Evolutionary conservation across 768 basidiomycete species (phyloP).

Genomic region (Hemileccinum impolitum): DNA sequence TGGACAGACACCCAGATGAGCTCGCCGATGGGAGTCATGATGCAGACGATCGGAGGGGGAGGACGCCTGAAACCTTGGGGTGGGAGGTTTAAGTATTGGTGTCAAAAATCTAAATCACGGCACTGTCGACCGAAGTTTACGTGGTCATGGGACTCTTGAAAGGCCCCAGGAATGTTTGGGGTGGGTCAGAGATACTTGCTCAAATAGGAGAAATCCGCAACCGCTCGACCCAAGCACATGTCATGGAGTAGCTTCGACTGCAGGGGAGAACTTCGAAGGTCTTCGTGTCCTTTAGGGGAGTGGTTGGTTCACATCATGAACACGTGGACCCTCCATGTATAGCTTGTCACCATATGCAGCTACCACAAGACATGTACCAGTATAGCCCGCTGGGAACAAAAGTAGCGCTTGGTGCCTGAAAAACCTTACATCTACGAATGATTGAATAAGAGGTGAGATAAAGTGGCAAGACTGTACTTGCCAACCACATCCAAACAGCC

Average conservation of each 20-base stretch:
- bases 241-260: not conserved
- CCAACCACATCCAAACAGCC: slow-evolving; percentile 20
- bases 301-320: not conserved
- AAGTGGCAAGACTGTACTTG: slow-evolving; percentile 3
- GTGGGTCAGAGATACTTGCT: not conserved
- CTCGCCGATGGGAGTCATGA: slow-evolving; percentile 36
- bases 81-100: slow-evolving; percentile 5
- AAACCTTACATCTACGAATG: slow-evolving; percentile 8
- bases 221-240: not conserved
- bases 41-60: not conserved
- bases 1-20: slow-evolving; percentile 63
- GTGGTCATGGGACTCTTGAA: not conserved
- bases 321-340: not conserved
- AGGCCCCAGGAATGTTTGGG: not conserved
- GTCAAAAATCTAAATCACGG: not conserved
- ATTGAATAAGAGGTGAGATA: not conserved
- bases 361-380: not conserved
- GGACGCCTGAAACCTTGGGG: not conserved
- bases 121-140: not conserved
- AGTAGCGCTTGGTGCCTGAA: not conserved
- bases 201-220: not conserved
- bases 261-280: not conserved
- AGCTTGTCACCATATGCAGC: not conserved
- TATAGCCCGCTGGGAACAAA: not conserved
- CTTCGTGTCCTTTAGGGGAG: not conserved